Percentiles rank a stretch among this genome's conserved stretches.
phyloP scores from a whole-genome alignment of 1,284 basidiomycete species.

The Ustilago lituana region DNA sequence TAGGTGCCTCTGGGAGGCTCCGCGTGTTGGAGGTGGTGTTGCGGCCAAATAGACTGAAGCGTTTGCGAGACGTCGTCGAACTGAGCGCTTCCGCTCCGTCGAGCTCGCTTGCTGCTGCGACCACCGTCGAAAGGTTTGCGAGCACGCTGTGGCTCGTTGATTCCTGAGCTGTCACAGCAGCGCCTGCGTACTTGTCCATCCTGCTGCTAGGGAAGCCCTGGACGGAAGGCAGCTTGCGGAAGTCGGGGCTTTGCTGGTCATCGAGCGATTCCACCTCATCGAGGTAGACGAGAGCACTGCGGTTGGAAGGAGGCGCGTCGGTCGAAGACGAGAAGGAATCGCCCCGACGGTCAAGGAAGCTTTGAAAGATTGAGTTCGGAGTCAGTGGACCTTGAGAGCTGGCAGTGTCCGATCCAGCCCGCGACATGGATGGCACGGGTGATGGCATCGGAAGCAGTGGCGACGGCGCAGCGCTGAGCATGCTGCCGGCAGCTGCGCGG shows the following conservation, averaged over 20 bases:
- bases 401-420: constrained; percentile 39
- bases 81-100: neutral
- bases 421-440: constrained; percentile 40
- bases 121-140: neutral
- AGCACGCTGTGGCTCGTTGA: neutral
- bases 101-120: constrained; percentile 1
- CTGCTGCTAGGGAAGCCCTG: constrained; percentile 17
- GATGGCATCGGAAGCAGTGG: constrained; percentile 38
- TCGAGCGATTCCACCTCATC: constrained; percentile 27
- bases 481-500: constrained; percentile 14
- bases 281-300: constrained; percentile 21
- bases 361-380: constrained; percentile 41
- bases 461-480: constrained; percentile 15
- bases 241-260: constrained; percentile 6
- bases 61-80: constrained; percentile 13
- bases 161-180: constrained; percentile 3
- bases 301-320: constrained; percentile 9
- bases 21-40: constrained; percentile 20
- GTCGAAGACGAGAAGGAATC: constrained; percentile 37
- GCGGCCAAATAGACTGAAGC: constrained; percentile 34
- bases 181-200: constrained; percentile 16
- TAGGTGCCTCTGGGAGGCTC: constrained; percentile 5
- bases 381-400: constrained; percentile 47
- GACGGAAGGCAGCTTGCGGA: constrained; percentile 11
- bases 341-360: constrained; percentile 41